Conservation (phyloP, 2,329 filamentous ascomycete genomes). For the Talaromyces sp. region DNA sequence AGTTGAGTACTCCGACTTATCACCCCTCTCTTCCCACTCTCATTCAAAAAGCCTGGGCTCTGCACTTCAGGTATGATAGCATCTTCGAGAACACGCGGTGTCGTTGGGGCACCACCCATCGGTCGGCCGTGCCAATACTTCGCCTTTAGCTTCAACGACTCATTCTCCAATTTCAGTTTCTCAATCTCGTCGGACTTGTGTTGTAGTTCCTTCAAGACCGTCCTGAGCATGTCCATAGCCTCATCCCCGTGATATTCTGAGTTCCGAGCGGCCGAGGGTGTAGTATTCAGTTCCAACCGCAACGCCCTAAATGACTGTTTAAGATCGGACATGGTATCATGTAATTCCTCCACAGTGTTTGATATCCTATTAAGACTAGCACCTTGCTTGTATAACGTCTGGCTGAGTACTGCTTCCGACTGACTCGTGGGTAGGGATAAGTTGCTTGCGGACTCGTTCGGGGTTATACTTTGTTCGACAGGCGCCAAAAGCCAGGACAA, state of each 20-base stretch:
- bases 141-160: conserved; percentile 38
- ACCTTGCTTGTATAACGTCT: conserved; percentile 39
- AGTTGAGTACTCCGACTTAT: conserved; percentile 31
- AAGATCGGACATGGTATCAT: conserved; percentile 42
- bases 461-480: conserved; percentile 18
- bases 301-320: conserved; percentile 41
- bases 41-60: conserved; percentile 38
- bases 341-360: conserved; percentile 38
- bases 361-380: conserved; percentile 40
- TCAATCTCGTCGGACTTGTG: conserved; percentile 42
- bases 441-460: conserved; percentile 29
- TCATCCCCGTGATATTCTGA: conserved; percentile 26
- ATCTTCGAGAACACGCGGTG: conserved; percentile 15
- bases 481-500: conserved; percentile 34
- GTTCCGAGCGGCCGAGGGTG: conserved; percentile 26
- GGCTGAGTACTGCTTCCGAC: conserved; percentile 29
- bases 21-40: conserved; percentile 34
- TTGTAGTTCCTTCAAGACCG: conserved; percentile 40
- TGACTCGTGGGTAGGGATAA: conserved; percentile 23
- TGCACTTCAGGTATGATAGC: conserved; percentile 30
- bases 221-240: conserved; percentile 39
- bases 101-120: conserved; percentile 18
- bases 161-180: conserved; percentile 39
- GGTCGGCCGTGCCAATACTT: conserved; percentile 35
- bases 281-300: conserved; percentile 37